Evolutionary conservation across 257 asterid genomes (phyloP).

Genomic region (Vinca minor): DNA sequence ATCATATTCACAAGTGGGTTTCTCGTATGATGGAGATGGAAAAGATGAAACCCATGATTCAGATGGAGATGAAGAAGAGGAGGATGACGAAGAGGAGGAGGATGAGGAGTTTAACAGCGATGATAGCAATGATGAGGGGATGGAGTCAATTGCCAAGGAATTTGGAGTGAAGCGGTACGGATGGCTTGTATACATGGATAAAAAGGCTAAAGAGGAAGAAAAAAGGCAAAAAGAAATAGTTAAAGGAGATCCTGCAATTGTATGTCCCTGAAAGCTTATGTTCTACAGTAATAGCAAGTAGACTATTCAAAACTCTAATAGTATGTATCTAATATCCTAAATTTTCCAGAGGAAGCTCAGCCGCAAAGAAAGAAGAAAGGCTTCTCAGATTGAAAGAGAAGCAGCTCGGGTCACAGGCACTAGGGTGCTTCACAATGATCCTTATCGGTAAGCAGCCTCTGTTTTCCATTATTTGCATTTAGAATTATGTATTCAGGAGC

Average conservation of each 20-base stretch:
- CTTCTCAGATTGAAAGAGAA: constrained; percentile 84
- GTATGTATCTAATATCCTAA: constrained; percentile 7
- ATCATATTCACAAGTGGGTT: constrained; percentile 93
- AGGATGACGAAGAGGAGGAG: constrained; percentile 66
- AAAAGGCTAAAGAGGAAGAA: constrained; percentile 93
- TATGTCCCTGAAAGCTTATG: constrained; percentile 31
- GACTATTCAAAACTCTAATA: not conserved
- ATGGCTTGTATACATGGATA: constrained; percentile 97
- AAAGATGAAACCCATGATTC: constrained; percentile 56
- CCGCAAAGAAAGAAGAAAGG: constrained; percentile 95
- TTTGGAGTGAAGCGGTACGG: constrained; percentile 96
- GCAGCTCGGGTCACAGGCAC: constrained; percentile 65
- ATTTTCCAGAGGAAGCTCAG: constrained; percentile 73
- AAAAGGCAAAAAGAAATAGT: constrained; percentile 88
- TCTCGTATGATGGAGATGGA: constrained; percentile 81
- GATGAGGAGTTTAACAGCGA: constrained; percentile 93
- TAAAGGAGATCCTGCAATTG: constrained; percentile 95
- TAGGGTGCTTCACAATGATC: constrained; percentile 76
- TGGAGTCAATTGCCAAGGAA: constrained; percentile 94
- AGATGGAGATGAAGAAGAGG: constrained; percentile 77
- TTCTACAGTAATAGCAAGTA: constrained; percentile 5
- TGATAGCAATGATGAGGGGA: constrained; percentile 82
- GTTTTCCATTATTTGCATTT: constrained; percentile 8
- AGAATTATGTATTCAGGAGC: not conserved
- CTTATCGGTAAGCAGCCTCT: constrained; percentile 56